These are phyloP conservation scores for Aspergillus nidulans DNA, from an alignment of 495 filamentous ascomycete genomes.

Conservation along the genomic window DNA sequence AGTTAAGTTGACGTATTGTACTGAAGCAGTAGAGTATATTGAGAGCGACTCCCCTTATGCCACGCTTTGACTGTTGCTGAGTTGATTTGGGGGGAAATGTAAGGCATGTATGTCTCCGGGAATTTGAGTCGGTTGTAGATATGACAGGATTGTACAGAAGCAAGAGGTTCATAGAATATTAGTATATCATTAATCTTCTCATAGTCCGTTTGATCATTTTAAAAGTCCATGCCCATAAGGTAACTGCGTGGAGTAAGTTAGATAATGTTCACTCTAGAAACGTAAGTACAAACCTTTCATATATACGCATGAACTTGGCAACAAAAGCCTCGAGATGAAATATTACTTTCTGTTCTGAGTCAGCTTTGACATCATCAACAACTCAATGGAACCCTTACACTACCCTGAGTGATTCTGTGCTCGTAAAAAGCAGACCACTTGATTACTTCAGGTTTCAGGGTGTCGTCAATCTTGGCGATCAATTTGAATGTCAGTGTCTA, in stretches of 20 bases:
- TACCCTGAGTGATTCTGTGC: constrained; percentile 84
- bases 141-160: neutral
- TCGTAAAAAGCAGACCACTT: constrained; percentile 97
- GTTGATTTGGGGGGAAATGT: neutral
- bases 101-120: too few relatives aligned
- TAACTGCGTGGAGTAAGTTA: constrained; percentile 48
- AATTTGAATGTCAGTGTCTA: constrained; percentile 86
- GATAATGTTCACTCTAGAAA: neutral
- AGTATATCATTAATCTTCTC: constrained; percentile 32
- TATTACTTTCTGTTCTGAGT: constrained; percentile 71
- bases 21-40: neutral
- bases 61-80: neutral
- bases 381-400: constrained; percentile 36
- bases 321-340: constrained; percentile 98
- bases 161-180: constrained; percentile 13
- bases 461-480: constrained; percentile 79
- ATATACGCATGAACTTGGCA: constrained; percentile 93
- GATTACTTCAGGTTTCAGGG: constrained; percentile 84
- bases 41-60: neutral
- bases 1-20: neutral
- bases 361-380: constrained; percentile 9
- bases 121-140: neutral
- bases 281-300: constrained; percentile 59
- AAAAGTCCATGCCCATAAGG: constrained; percentile 87
- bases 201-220: constrained; percentile 19